Percentiles rank a stretch among this genome's conserved stretches.
Conservation (phyloP, 495 filamentous ascomycete genomes). For the Xylaria castorea region DNA sequence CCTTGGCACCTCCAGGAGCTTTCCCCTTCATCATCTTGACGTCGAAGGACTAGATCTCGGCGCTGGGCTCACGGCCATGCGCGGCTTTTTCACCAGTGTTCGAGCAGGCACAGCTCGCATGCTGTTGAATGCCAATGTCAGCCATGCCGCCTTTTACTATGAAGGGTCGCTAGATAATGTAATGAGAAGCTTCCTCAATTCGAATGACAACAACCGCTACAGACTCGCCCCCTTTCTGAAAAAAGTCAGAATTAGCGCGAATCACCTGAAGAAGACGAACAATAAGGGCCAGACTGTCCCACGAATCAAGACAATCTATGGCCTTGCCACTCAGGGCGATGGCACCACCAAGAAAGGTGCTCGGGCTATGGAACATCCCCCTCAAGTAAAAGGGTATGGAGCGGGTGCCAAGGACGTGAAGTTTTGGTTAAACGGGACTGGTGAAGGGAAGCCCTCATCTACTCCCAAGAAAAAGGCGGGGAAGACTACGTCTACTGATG, state of each 20-base stretch:
- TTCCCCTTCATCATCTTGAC: constrained; percentile 28
- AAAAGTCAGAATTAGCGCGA: constrained; percentile 45
- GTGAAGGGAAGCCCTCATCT: background rate
- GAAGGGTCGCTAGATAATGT: background rate
- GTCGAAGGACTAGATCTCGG: constrained; percentile 39
- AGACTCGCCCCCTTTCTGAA: constrained; percentile 49
- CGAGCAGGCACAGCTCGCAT: constrained; percentile 60
- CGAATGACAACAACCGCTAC: constrained; percentile 28
- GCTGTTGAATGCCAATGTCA: constrained; percentile 56
- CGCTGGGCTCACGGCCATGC: constrained; percentile 56
- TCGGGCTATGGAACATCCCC: constrained; percentile 33
- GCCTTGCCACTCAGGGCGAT: constrained; percentile 49
- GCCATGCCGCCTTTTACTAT: constrained; percentile 36
- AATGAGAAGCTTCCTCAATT: background rate
- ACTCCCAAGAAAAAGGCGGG: background rate
- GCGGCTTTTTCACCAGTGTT: constrained; percentile 65
- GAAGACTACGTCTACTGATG: background rate
- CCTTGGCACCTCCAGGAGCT: constrained; percentile 34
- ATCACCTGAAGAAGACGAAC: constrained; percentile 47
- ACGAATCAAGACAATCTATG: constrained; percentile 49
- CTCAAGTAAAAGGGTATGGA: constrained; percentile 40
- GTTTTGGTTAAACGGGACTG: constrained; percentile 40
- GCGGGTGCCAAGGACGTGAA: constrained; percentile 52
- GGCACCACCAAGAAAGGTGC: constrained; percentile 20
- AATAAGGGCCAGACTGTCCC: constrained; percentile 43